Evolutionary conservation across 2,329 filamentous ascomycete species (phyloP).

Genomic region (Colletotrichum echinochloae): DNA sequence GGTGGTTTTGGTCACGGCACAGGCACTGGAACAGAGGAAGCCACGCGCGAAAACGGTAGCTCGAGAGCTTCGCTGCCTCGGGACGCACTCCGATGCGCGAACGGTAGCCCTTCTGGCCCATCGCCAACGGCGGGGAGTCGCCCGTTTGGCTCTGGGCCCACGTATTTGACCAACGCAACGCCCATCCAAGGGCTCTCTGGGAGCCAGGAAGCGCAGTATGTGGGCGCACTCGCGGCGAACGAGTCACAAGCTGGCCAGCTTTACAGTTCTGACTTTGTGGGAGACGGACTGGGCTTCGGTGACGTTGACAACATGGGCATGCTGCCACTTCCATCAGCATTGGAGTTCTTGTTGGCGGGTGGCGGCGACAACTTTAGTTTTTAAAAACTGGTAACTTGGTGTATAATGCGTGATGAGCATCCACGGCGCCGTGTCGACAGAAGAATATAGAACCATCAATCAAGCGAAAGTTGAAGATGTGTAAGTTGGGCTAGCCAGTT

Average conservation of each 20-base stretch:
- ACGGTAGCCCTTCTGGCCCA: neutral
- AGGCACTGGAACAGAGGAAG: neutral
- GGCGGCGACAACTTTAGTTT: constrained; percentile 40
- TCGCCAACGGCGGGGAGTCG: neutral
- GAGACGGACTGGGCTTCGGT: constrained; percentile 31
- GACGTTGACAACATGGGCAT: constrained; percentile 41
- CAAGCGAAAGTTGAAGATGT: no score
- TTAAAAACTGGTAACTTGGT: neutral
- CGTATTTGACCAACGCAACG: neutral
- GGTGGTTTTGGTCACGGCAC: no score
- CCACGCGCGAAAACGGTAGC: neutral
- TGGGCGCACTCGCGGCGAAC: neutral
- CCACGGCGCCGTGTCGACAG: neutral
- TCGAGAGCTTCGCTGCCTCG: neutral
- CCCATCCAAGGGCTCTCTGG: neutral
- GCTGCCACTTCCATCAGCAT: constrained; percentile 47
- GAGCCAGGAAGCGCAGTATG: constrained; percentile 1
- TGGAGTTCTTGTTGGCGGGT: constrained; percentile 49
- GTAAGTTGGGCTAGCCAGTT: no score
- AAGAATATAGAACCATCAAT: neutral
- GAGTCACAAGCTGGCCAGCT: neutral
- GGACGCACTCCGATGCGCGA: neutral
- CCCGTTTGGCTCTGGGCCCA: neutral
- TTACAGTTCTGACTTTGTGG: constrained; percentile 12
- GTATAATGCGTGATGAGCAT: neutral